Evolutionary conservation across 1,284 basidiomycete genomes (phyloP), one percentile per base, ranked within the genome.

Genomic region (Puccinia horiana): DNA sequence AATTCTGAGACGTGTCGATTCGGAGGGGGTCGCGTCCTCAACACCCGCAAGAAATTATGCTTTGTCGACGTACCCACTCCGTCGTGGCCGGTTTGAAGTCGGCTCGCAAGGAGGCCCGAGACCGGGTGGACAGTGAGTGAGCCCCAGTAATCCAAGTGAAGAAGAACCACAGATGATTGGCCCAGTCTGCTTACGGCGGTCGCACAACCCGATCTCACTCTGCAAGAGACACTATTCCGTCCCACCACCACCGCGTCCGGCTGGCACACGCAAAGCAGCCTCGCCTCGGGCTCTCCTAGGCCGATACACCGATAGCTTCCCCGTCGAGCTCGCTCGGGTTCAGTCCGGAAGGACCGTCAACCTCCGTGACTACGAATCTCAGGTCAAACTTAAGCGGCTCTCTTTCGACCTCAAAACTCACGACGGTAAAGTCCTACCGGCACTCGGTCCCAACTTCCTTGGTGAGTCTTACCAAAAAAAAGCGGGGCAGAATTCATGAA

Each of bases 351-450:
- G 44, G 20, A 73, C 32, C 23, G 79, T 81, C 29, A 81, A 81
- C 47, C 40, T 81, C 4, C 26, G 79, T 23, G 79, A 81, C 73
- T 81, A 81, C 73, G 79, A 81, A 75, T 63, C 54, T 32, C 79
- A 81, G 37, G 70, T 63, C 9, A 81, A 75, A 42, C 44, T 81
- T 5, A 75, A 75, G 49, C 47, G 79, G 32, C 44, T 81, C 40
- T 81, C 79, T 2, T 81, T 73, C 47, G 79, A 81, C 63, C 72
- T 81, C 32, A 81, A 81, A 23, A 52, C 61, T 20, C 40, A 63
- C n/a, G 56, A 81, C 32, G 79, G 79, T 9, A 81, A 81, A 75
- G 79, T 81, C 23, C 42, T 81, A 11, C 79, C 79, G 1, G 79
- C 79, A 6, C 5, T 61, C 1, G 79, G 79, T 20, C 35, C 52